Conservation (phyloP, 768 basidiomycete genomes). For the Tylopilus subfusipes region DNA sequence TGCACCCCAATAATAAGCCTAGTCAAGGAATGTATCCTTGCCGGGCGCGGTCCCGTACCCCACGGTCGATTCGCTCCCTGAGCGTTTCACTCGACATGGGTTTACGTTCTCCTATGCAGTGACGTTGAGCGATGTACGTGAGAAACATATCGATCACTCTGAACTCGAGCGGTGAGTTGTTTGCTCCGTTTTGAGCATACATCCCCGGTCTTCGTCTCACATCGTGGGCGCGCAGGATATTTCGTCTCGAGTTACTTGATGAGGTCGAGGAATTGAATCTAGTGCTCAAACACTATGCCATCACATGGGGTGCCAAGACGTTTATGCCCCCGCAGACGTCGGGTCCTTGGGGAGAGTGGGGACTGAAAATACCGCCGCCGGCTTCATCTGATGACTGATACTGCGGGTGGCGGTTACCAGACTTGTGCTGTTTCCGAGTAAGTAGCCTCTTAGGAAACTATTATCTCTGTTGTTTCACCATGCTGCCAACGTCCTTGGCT, state of each 20-base stretch:
- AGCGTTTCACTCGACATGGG: constrained; percentile 54
- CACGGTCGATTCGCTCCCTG: constrained; percentile 47
- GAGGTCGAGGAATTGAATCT: constrained; percentile 91
- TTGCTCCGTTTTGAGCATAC: neutral
- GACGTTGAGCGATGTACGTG: constrained; percentile 42
- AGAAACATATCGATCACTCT: constrained; percentile 23
- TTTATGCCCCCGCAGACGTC: neutral
- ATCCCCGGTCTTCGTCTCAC: neutral
- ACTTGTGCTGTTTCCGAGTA: neutral
- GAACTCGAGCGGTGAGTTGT: constrained; percentile 53
- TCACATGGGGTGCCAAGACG: constrained; percentile 57
- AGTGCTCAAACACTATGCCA: constrained; percentile 55
- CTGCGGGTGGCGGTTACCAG: neutral
- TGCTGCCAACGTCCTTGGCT: neutral
- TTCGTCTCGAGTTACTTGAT: constrained; percentile 75
- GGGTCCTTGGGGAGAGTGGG: constrained; percentile 18
- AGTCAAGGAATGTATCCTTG: constrained; percentile 71
- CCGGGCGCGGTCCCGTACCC: constrained; percentile 69
- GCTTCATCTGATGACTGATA: neutral
- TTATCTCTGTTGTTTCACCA: neutral
- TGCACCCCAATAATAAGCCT: neutral
- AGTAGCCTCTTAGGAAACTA: neutral
- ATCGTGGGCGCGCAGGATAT: constrained; percentile 48
- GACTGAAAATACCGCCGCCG: neutral
- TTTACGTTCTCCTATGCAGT: constrained; percentile 40